Conservation (phyloP, 768 basidiomycete genomes). For the Boletus rex-veris region DNA sequence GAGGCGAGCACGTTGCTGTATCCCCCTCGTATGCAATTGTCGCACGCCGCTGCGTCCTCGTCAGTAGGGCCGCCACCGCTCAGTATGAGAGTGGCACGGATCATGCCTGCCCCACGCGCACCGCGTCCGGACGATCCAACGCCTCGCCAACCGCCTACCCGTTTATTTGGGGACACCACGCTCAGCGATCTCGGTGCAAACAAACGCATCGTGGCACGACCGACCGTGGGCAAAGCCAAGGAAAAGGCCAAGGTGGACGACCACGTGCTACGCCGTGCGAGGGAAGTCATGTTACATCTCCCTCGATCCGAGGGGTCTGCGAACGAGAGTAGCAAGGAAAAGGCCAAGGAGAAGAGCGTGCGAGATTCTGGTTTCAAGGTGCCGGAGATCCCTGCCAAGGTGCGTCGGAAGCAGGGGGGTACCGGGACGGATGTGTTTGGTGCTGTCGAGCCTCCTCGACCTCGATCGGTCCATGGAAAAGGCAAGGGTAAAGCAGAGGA, state of each 20-base stretch:
- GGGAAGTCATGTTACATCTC: slow-evolving; percentile 38
- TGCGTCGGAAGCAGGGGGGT: slow-evolving; percentile 14
- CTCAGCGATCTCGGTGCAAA: slow-evolving; percentile 18
- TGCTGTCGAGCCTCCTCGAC: slow-evolving; percentile 16
- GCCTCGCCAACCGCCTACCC: slow-evolving; percentile 60
- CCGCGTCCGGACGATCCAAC: slow-evolving; percentile 79
- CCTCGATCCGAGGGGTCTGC: slow-evolving; percentile 25
- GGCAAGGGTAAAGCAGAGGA: slow-evolving; percentile 35
- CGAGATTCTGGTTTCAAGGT: slow-evolving; percentile 40
- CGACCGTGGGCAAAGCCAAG: slow-evolving; percentile 16
- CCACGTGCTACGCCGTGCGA: slow-evolving; percentile 32
- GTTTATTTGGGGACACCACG: slow-evolving; percentile 16
- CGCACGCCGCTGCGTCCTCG: slow-evolving; percentile 17
- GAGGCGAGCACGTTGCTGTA: slow-evolving; percentile 25
- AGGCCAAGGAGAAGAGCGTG: background rate
- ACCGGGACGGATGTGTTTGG: slow-evolving; percentile 32
- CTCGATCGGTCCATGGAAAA: slow-evolving; percentile 27
- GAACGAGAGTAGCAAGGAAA: slow-evolving; percentile 7
- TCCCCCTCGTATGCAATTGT: slow-evolving; percentile 7
- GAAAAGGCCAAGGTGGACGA: slow-evolving; percentile 24
- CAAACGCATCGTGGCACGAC: slow-evolving; percentile 21
- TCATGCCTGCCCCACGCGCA: slow-evolving; percentile 40
- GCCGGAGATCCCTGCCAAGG: slow-evolving; percentile 41
- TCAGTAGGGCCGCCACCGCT: slow-evolving; percentile 26
- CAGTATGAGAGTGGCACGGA: slow-evolving; percentile 52